Evolutionary conservation across 2,329 filamentous ascomycete genomes (phyloP).

Genomic region (Epichloe bromicola): DNA sequence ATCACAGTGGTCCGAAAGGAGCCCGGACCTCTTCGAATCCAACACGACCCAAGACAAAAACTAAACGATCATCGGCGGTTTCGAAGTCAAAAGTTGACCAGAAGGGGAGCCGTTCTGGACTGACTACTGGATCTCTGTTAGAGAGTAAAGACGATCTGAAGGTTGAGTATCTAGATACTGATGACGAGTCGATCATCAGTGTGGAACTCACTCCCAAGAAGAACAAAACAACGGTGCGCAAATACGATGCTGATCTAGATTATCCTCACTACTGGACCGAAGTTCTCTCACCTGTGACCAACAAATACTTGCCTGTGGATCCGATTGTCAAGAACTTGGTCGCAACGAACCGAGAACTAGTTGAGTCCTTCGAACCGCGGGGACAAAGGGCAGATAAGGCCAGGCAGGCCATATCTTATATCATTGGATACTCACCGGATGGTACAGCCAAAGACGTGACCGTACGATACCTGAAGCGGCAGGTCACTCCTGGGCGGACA

Average conservation of each 20-base stretch:
- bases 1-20: not conserved
- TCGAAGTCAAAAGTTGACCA: not conserved
- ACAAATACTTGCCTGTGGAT: slow-evolving; percentile 69
- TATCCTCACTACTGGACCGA: slow-evolving; percentile 93
- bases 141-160: slow-evolving; percentile 32
- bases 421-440: slow-evolving; percentile 70
- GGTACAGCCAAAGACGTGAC: slow-evolving; percentile 92
- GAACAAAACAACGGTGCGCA: slow-evolving; percentile 24
- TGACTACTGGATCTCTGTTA: not conserved
- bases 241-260: slow-evolving; percentile 63
- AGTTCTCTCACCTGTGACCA: slow-evolving; percentile 67
- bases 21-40: slow-evolving; percentile 3
- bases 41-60: slow-evolving; percentile 1
- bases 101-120: not conserved
- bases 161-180: slow-evolving; percentile 32
- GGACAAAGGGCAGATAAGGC: slow-evolving; percentile 73
- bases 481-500: slow-evolving; percentile 74
- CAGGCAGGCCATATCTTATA: slow-evolving; percentile 82
- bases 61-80: slow-evolving; percentile 1
- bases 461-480: slow-evolving; percentile 72
- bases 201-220: slow-evolving; percentile 31
- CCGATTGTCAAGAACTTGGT: slow-evolving; percentile 55
- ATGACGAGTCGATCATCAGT: slow-evolving; percentile 48
- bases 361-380: slow-evolving; percentile 68
- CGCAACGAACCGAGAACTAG: slow-evolving; percentile 57